Conservation (phyloP, 1,284 basidiomycete genomes). For the Microbotryum saponariae region DNA sequence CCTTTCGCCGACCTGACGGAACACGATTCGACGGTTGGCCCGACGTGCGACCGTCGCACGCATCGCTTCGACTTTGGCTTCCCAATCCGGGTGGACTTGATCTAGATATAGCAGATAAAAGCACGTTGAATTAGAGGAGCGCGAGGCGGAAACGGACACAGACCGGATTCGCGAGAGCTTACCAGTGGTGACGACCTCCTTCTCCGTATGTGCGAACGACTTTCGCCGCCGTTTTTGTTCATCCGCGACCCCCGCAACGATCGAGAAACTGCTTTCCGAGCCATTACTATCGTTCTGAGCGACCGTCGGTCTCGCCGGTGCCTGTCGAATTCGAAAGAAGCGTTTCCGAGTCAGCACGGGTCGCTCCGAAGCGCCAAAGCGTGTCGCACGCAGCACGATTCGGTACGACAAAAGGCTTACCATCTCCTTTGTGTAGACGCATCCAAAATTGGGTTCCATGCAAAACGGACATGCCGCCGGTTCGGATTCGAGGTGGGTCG, state of each 20-base stretch:
- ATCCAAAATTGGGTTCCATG: conserved; percentile 91
- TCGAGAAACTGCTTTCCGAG: conserved; percentile 10
- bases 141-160: background rate
- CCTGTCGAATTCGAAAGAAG: background rate
- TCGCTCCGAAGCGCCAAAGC: no score
- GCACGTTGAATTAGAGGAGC: no score
- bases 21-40: conserved; percentile 91
- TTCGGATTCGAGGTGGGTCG: conserved; percentile 79
- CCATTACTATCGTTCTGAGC: background rate
- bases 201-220: conserved; percentile 45
- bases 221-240: conserved; percentile 41
- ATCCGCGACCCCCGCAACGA: no score
- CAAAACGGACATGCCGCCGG: conserved; percentile 95
- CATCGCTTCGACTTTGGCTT: conserved; percentile 79
- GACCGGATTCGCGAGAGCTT: conserved; percentile 32
- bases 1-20: conserved; percentile 95
- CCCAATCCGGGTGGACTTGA: conserved; percentile 90
- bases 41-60: conserved; percentile 77
- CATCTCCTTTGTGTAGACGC: conserved; percentile 72
- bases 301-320: conserved; percentile 2
- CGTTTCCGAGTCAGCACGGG: background rate
- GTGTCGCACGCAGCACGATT: background rate
- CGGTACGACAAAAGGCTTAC: conserved; percentile 43
- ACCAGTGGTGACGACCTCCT: conserved; percentile 85
- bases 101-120: conserved; percentile 47